These are phyloP conservation scores for Stygiomarasmius scandens DNA, from an alignment of 1,284 basidiomycete genomes.

Conservation along the genomic window DNA sequence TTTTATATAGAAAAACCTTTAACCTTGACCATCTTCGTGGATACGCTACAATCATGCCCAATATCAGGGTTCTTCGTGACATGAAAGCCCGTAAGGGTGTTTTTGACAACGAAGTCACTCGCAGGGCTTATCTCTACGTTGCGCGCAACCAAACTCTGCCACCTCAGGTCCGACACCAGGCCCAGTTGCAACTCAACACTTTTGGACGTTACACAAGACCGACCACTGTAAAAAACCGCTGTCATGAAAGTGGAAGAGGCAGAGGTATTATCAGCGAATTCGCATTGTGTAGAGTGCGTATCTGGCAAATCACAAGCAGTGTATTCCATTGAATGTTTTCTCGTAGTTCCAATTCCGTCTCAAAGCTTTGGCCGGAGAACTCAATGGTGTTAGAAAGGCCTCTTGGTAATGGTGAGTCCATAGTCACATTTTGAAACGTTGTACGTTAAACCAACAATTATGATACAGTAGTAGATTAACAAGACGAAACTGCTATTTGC, in stretches of 20 bases:
- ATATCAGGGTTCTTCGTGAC: constrained; percentile 72
- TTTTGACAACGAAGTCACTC: constrained; percentile 74
- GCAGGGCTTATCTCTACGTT: constrained; percentile 87
- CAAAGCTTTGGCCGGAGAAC: constrained; percentile 76
- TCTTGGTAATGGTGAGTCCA: constrained; percentile 67
- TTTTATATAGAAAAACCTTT: not conserved
- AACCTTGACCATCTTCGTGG: not conserved
- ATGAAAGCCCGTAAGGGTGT: constrained; percentile 76
- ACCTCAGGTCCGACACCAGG: constrained; percentile 88
- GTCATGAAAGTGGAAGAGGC: constrained; percentile 82
- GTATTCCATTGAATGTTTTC: constrained; percentile 7
- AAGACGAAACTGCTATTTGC: not conserved
- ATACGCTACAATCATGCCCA: constrained; percentile 32
- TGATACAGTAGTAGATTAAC: not conserved
- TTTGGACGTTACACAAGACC: constrained; percentile 85
- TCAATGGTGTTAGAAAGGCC: constrained; percentile 88
- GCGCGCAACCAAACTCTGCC: constrained; percentile 87
- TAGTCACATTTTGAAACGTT: not conserved
- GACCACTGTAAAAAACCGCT: constrained; percentile 86
- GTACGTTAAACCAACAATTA: not conserved
- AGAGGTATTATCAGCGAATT: constrained; percentile 89
- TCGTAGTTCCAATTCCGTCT: constrained; percentile 86
- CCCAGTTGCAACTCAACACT: constrained; percentile 92
- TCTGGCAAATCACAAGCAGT: too few relatives aligned
- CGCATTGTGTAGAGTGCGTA: constrained; percentile 81